Evolutionary conservation across 805 yeast genomes (phyloP).

Genomic region (Lipomyces sp.): DNA sequence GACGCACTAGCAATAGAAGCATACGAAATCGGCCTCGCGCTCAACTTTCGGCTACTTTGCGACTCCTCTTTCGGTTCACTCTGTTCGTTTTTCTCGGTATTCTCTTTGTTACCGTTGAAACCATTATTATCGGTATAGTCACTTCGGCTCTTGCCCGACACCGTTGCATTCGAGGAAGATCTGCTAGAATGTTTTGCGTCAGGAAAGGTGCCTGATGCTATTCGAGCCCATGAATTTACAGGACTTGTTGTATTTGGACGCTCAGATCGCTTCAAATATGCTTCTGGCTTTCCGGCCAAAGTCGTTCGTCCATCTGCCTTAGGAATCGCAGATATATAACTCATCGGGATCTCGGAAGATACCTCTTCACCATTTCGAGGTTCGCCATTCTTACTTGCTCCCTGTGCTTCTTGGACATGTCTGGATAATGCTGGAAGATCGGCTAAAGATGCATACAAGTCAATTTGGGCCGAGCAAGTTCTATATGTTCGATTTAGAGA

Average conservation of each 20-base stretch:
- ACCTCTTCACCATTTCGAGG: background rate
- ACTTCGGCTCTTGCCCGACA: background rate
- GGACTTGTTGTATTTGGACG: background rate
- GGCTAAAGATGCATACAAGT: background rate
- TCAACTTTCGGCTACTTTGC: background rate
- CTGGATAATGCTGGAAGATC: background rate
- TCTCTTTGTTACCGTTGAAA: background rate
- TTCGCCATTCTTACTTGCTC: background rate
- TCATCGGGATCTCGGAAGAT: background rate
- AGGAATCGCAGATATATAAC: background rate
- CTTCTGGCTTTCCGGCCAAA: background rate
- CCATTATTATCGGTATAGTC: background rate
- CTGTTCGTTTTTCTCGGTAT: background rate
- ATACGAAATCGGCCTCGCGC: background rate
- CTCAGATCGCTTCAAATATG: background rate
- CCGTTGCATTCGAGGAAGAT: background rate
- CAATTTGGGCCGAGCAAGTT: background rate
- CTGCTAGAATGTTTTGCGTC: background rate
- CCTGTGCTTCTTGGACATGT: background rate
- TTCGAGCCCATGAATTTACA: background rate
- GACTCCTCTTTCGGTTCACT: background rate
- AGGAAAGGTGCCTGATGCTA: background rate
- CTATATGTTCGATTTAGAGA: slow-evolving; percentile 7
- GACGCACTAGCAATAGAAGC: background rate
- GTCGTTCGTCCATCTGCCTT: background rate